Evolutionary conservation across 1,284 basidiomycete genomes (phyloP), one percentile per base, ranked within the genome.

Genomic region (Afroboletus lepidellus): DNA sequence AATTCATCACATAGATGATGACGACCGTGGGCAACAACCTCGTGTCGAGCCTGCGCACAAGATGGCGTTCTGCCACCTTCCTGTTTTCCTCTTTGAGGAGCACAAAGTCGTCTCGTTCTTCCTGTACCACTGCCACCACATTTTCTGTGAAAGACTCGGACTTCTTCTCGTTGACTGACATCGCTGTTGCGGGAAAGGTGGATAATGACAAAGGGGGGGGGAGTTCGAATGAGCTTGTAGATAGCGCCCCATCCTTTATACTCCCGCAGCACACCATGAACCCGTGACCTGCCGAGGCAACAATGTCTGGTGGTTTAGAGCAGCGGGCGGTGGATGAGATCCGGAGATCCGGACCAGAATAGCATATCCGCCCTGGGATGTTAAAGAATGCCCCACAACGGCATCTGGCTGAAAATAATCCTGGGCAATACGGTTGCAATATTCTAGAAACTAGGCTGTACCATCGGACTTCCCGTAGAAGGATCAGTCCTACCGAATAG

Each of bases 1-100:
- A 85, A 59, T 87, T 87, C 80, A 86, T 79, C 51, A 87, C 74
- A 59, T 76, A 85, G 50, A 87, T 82, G 29, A 83, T 39, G 41
- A 81, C 74, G 49, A 87, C 79, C 0, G 79, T 82, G 0, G 84
- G 83, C 54, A 87, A 62, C 1, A 87, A 66, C 37, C 85, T 72
- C 50, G 69, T 67, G 57, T 87, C 85, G 38, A 87, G 72, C 59
- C 76, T 81, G 36, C 80, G 73, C n/a, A 81, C 69, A 1, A 83
- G 69, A 48, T 59, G 70, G 33, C 69, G 70, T 56, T 78, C 78
- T 12, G 68, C 73, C 5, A 27, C 46, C 15, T 23, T 27, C 23
- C 60, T 50, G 38, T 51, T 47, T 0, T 50, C 60, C 13, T 37
- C 49, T 23, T 20, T 47, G 25, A 60, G 45, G 2, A 63, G 27